These are phyloP conservation scores for Sonneratia alba DNA, from an alignment of 345 rosid genomes.

Conservation along the genomic window DNA sequence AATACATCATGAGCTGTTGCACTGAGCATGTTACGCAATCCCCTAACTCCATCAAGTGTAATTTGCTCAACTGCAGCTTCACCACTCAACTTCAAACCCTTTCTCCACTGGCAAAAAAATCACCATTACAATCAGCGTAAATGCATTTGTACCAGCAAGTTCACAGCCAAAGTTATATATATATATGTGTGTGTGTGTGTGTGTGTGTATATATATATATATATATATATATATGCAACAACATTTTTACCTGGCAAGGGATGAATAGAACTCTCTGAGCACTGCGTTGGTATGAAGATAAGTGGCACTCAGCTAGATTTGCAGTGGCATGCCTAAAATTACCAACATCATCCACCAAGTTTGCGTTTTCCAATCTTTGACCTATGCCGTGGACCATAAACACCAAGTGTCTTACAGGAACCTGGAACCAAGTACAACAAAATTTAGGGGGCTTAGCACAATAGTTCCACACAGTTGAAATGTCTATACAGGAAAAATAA, in stretches of 20 bases:
- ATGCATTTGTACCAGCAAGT: not conserved
- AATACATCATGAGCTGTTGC: constrained; percentile 96
- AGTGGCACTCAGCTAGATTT: constrained; percentile 65
- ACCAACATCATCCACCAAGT: constrained; percentile 89
- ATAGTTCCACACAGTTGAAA: not conserved
- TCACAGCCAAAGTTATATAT: not conserved
- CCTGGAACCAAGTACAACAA: constrained; percentile 36
- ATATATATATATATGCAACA: not conserved
- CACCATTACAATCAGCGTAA: not conserved
- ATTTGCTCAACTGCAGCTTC: constrained; percentile 89
- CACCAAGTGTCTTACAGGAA: constrained; percentile 89
- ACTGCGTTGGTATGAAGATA: constrained; percentile 57
- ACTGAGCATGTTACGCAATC: constrained; percentile 74
- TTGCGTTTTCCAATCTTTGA: constrained; percentile 93
- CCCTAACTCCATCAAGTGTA: constrained; percentile 91
- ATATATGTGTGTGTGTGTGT: too few relatives aligned
- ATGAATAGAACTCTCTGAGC: constrained; percentile 84
- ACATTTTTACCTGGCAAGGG: constrained; percentile 77
- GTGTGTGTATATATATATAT: too few relatives aligned
- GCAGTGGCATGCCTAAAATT: constrained; percentile 77
- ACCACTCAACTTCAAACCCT: constrained; percentile 91
- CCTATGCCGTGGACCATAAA: constrained; percentile 99
- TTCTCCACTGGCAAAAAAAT: constrained; percentile 69
- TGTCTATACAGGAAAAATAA: not conserved
- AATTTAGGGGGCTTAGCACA: not conserved